Evolutionary conservation across 2,329 filamentous ascomycete genomes (phyloP), one percentile per base, ranked within the genome.

Genomic region (Setomelanomma holmii): DNA sequence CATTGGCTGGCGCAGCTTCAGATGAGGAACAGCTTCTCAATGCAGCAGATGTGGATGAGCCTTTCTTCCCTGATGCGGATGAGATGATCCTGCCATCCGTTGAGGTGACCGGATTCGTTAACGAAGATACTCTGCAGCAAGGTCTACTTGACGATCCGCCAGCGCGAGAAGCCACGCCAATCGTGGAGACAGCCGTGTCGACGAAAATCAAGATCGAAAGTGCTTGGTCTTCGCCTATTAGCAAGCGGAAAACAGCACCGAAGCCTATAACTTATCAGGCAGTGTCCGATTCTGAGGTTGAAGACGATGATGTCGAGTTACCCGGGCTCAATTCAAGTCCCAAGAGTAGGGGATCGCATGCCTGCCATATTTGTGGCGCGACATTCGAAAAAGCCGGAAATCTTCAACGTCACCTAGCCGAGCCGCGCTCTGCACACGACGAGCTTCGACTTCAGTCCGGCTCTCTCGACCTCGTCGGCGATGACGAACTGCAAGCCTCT

Each of bases 1-100:
- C 68, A 2, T 33, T 72, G 10, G 61, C 58, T 11, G 61, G 58
- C 19, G 43, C 49, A 4, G 60, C 64, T 8, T 19, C 45, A 3
- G 49, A 53, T 16, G 49, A 61, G 4, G 49, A 50, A 10, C 49
- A 53, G 22, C 40, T 39, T 12, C 20, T 46, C 4, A n/a, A 34
- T 16, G 19, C 16, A 11, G 27, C 36, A 16, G 44, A 57, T 12
- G 41, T 56, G 16, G 43, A 53, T 0, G 51, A 53, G n/a, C 22
- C 21, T 5, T 38, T 42, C 7, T 22, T 43, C 12, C 21, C 45
- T 39, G 33, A 33, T 16, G 39, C 53, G 10, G 57, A 62, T 33
- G 62, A 67, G 16, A 51, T 62, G 10, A 47, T 67, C 22, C 38
- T 69, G 16, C 64, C 63, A 1, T 69, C 66, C 1, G 63, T 70